These are phyloP conservation scores for Skeletonema grethae DNA, from an alignment of 108 stramenopile genomes.

Conservation along the genomic window DNA sequence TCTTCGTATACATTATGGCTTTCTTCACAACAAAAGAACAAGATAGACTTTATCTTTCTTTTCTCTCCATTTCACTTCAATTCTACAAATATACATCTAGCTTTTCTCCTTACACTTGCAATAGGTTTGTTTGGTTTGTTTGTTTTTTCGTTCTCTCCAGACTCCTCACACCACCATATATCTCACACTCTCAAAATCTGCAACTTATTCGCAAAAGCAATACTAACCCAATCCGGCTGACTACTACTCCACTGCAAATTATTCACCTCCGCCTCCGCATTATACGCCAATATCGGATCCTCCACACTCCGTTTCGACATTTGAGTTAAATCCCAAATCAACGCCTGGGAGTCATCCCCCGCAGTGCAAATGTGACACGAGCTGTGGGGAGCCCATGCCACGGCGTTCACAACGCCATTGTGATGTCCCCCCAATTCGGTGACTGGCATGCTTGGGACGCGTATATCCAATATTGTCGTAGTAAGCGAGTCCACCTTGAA, in stretches of 20 bases:
- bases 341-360: conserved; percentile 94
- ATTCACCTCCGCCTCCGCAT: conserved; percentile 96
- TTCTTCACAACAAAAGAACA: background rate
- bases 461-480: conserved; percentile 92
- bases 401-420: conserved; percentile 91
- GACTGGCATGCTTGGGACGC: conserved; percentile 83
- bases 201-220: conserved; percentile 91
- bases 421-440: conserved; percentile 87
- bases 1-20: background rate
- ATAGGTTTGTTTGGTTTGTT: too few species aligned
- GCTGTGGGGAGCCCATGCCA: conserved; percentile 98
- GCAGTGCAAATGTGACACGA: conserved; percentile 97
- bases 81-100: background rate
- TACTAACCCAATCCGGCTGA: conserved; percentile 97
- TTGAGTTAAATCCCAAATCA: conserved; percentile 96
- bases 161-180: background rate
- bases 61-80: background rate
- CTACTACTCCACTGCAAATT: conserved; percentile 94
- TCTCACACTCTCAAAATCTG: conserved; percentile 74
- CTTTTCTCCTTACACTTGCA: background rate
- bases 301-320: conserved; percentile 85
- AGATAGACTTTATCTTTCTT: background rate
- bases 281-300: conserved; percentile 98
- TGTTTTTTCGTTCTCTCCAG: too few species aligned
- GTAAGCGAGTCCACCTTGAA: conserved; percentile 85